Percentiles rank a stretch among this genome's conserved stretches.
phyloP scores from a whole-genome alignment of 2,329 filamentous ascomycete species.

The Zelopaecilomyces penicillatus region DNA sequence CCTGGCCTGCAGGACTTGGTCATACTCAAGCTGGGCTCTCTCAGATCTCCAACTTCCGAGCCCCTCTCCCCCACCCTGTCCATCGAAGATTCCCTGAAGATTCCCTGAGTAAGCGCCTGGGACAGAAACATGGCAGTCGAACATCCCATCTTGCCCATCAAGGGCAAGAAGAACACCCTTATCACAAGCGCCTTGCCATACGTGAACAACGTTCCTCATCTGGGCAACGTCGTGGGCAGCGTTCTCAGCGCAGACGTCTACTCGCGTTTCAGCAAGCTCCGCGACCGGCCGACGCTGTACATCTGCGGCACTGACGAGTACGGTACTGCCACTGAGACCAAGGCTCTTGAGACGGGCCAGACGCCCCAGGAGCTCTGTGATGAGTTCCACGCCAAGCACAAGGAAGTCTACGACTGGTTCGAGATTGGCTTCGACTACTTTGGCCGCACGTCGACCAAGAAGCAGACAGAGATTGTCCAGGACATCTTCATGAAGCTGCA shows the following conservation, averaged over 20 bases:
- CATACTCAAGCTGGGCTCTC: too few relatives aligned
- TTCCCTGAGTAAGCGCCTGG: too few relatives aligned
- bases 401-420: conserved; percentile 94
- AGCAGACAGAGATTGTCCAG: conserved; percentile 90
- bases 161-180: conserved; percentile 77
- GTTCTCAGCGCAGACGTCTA: conserved; percentile 87
- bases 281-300: conserved; percentile 72
- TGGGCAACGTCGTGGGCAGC: conserved; percentile 82
- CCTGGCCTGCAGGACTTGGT: too few relatives aligned
- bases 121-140: conserved; percentile 5
- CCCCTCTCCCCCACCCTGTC: conserved; percentile 5
- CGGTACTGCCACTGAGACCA: conserved; percentile 91
- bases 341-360: conserved; percentile 79
- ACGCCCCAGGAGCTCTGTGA: conserved; percentile 79
- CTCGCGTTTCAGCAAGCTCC: conserved; percentile 69
- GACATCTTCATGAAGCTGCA: conserved; percentile 82
- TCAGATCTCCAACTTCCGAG: neutral
- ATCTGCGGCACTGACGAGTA: conserved; percentile 85
- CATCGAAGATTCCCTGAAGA: neutral
- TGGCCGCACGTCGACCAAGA: conserved; percentile 77
- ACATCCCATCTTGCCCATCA: conserved; percentile 49
- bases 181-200: conserved; percentile 90
- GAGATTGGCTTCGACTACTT: conserved; percentile 92
- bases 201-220: conserved; percentile 65
- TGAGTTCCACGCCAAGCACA: conserved; percentile 86